Conservation (phyloP, 352 stramenopile species). For the Phytophthora lateralis region DNA sequence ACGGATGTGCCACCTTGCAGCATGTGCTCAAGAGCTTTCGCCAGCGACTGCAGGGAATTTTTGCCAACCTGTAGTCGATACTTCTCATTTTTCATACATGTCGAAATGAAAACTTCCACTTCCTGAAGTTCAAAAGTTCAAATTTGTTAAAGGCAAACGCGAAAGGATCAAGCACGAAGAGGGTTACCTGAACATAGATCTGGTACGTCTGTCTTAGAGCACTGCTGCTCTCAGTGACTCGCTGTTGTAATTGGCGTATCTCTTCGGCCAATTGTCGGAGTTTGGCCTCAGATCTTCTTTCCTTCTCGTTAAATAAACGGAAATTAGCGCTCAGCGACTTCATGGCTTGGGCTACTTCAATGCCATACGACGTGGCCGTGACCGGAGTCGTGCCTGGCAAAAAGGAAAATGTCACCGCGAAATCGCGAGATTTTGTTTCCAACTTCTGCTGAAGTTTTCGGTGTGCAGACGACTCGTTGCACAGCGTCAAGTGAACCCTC, state of each 20-base stretch:
- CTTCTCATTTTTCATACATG: constrained; percentile 89
- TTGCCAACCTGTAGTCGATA: constrained; percentile 84
- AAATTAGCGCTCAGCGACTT: constrained; percentile 34
- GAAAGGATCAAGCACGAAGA: not conserved
- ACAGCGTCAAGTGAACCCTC: constrained; percentile 53
- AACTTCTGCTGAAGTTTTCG: constrained; percentile 69
- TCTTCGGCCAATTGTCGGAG: constrained; percentile 56
- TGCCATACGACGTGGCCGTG: constrained; percentile 20
- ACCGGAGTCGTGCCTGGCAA: constrained; percentile 32
- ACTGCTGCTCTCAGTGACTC: constrained; percentile 40
- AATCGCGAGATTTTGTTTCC: constrained; percentile 56
- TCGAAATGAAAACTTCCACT: constrained; percentile 74
- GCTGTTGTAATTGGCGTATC: constrained; percentile 42
- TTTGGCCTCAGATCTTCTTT: constrained; percentile 48
- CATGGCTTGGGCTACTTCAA: constrained; percentile 39
- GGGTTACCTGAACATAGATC: constrained; percentile 64
- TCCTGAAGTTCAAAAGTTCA: constrained; percentile 45
- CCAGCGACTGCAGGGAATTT: constrained; percentile 71
- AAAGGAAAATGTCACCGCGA: constrained; percentile 33
- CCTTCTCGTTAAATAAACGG: constrained; percentile 40
- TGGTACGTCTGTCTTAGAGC: constrained; percentile 52
- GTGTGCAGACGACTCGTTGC: constrained; percentile 46
- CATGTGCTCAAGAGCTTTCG: constrained; percentile 74
- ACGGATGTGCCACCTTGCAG: constrained; percentile 43
- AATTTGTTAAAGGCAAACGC: not conserved